Percentiles rank a stretch among this genome's conserved stretches.
These are phyloP conservation scores for Aspergillus funiculosus DNA, from an alignment of 495 filamentous ascomycete genomes.

Conservation along the genomic window DNA sequence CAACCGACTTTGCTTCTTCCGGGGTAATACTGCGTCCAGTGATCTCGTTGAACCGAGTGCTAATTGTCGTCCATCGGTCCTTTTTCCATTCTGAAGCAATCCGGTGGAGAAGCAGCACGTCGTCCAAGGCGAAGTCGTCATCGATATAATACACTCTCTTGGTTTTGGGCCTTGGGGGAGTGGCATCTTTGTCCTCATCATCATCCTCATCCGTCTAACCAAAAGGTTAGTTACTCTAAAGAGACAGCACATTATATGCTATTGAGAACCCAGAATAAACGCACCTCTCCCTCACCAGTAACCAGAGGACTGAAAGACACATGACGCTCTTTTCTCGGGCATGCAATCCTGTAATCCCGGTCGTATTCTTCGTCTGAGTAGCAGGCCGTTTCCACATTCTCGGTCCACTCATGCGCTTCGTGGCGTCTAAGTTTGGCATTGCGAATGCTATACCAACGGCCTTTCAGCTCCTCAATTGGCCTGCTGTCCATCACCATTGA, in stretches of 20 bases:
- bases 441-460: conserved; percentile 18
- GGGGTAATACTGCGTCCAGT: conserved; percentile 19
- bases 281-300: conserved; percentile 9
- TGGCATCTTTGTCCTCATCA: neutral
- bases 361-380: conserved; percentile 1
- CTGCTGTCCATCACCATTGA: conserved; percentile 15
- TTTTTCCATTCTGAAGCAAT: conserved; percentile 17
- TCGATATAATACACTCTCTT: conserved; percentile 15
- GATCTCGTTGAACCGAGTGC: conserved; percentile 12
- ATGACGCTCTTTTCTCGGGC: conserved; percentile 3
- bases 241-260: neutral
- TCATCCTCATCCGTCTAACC: conserved; percentile 4
- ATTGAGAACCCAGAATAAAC: neutral
- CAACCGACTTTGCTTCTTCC: conserved; percentile 17
- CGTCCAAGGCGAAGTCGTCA: conserved; percentile 12
- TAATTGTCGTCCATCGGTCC: conserved; percentile 18
- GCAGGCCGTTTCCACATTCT: neutral
- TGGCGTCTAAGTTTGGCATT: neutral
- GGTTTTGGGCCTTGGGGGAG: neutral
- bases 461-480: conserved; percentile 18
- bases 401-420: neutral
- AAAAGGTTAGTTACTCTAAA: neutral
- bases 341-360: neutral
- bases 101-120: conserved; percentile 18
- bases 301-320: conserved; percentile 17